phyloP scores from a whole-genome alignment of 2,329 filamentous ascomycete species.

The Paracoccidioides lutzii region DNA sequence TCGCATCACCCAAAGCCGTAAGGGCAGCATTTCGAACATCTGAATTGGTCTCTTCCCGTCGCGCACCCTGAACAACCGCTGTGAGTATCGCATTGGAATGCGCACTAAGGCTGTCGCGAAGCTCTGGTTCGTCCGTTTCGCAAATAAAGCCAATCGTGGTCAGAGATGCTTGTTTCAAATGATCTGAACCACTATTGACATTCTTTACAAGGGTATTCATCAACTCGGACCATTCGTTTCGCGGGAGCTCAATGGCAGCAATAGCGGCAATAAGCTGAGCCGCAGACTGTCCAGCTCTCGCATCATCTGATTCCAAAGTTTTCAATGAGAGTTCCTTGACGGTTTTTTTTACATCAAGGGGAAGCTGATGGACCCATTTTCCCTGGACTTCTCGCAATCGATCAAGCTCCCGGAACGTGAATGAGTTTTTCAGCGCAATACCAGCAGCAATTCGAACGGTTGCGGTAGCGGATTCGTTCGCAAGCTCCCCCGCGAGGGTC shows the following conservation, averaged over 20 bases:
- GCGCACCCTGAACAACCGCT: slow-evolving; percentile 90
- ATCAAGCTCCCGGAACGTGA: slow-evolving; percentile 79
- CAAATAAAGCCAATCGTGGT: slow-evolving; percentile 98
- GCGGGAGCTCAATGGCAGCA: slow-evolving; percentile 85
- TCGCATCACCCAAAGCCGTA: slow-evolving; percentile 83
- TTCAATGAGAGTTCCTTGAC: slow-evolving; percentile 87
- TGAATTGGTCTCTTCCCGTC: slow-evolving; percentile 84
- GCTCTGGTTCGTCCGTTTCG: slow-evolving; percentile 80
- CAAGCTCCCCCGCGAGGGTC: slow-evolving; percentile 84
- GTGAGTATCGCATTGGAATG: slow-evolving; percentile 98
- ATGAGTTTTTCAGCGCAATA: slow-evolving; percentile 95
- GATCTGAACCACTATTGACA: slow-evolving; percentile 71
- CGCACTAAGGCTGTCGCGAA: slow-evolving; percentile 63
- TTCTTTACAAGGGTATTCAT: slow-evolving; percentile 84
- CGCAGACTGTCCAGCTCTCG: slow-evolving; percentile 73
- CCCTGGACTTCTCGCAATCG: slow-evolving; percentile 81
- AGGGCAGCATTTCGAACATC: slow-evolving; percentile 91
- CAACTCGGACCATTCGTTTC: slow-evolving; percentile 84
- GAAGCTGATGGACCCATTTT: slow-evolving; percentile 81
- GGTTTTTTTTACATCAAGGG: slow-evolving; percentile 65
- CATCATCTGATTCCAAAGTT: slow-evolving; percentile 67
- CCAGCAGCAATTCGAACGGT: slow-evolving; percentile 87
- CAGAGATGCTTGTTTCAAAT: slow-evolving; percentile 87
- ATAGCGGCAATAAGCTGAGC: slow-evolving; percentile 94
- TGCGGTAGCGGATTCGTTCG: slow-evolving; percentile 71